Evolutionary conservation across 768 basidiomycete species (phyloP).

Genomic region (Daedaleopsis nitida): DNA sequence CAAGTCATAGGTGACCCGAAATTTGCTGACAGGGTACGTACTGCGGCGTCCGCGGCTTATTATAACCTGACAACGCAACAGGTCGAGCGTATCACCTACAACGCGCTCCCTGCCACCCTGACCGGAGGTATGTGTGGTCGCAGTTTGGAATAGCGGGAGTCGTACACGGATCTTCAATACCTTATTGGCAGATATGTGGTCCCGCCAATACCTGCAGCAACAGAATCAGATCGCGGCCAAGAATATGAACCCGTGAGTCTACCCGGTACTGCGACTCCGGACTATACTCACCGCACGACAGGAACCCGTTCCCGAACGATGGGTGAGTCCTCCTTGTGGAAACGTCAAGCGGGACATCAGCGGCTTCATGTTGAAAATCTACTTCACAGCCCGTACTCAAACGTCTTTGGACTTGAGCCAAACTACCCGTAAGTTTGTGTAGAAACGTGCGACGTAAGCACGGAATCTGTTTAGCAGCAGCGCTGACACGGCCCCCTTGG

Average conservation of each 20-base stretch:
- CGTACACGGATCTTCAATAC: background rate
- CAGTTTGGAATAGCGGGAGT: background rate
- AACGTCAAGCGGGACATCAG: background rate
- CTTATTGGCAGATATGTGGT: constrained; percentile 51
- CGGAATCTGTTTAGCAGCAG: constrained; percentile 21
- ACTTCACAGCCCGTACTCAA: constrained; percentile 42
- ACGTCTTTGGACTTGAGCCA: constrained; percentile 52
- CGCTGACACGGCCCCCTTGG: background rate
- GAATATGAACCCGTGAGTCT: constrained; percentile 52
- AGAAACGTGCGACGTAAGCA: constrained; percentile 28
- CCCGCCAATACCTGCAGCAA: constrained; percentile 59
- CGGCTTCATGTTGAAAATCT: background rate
- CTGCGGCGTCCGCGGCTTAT: background rate
- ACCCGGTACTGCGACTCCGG: background rate
- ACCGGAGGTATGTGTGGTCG: constrained; percentile 41
- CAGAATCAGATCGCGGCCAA: constrained; percentile 58
- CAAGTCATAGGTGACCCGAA: constrained; percentile 58
- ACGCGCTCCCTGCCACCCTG: constrained; percentile 50
- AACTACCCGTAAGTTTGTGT: constrained; percentile 45
- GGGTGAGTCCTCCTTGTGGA: constrained; percentile 37
- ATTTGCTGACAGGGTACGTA: constrained; percentile 48
- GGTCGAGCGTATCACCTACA: constrained; percentile 53
- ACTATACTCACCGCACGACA: constrained; percentile 21
- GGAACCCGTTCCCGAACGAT: constrained; percentile 55
- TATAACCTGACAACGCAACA: constrained; percentile 2